These are phyloP conservation scores for Thraustochytrium striatum DNA, from an alignment of 352 stramenopile genomes.

Conservation along the genomic window DNA sequence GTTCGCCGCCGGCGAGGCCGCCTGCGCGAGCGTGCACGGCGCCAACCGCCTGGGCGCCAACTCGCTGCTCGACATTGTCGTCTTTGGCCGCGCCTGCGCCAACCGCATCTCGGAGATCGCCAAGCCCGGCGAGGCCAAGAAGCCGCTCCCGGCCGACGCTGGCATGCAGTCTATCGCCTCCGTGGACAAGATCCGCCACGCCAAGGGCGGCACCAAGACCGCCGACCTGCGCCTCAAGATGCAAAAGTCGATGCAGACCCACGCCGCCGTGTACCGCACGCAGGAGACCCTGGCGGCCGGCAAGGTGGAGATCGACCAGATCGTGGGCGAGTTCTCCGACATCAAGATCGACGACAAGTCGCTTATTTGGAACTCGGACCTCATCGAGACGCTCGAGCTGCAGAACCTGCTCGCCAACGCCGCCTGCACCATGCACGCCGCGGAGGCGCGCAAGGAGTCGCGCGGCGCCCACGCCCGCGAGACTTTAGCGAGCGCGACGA, in stretches of 20 bases:
- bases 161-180: slow-evolving; percentile 76
- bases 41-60: slow-evolving; percentile 89
- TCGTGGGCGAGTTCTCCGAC: slow-evolving; percentile 76
- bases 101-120: slow-evolving; percentile 85
- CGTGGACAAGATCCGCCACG: slow-evolving; percentile 81
- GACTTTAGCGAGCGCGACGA: slow-evolving; percentile 88
- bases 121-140: slow-evolving; percentile 78
- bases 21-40: slow-evolving; percentile 89
- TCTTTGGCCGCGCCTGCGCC: slow-evolving; percentile 89
- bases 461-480: slow-evolving; percentile 92
- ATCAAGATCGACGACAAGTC: slow-evolving; percentile 87
- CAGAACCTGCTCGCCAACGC: slow-evolving; percentile 86
- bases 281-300: slow-evolving; percentile 71
- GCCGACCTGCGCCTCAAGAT: slow-evolving; percentile 74
- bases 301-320: slow-evolving; percentile 55
- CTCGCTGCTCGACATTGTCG: slow-evolving; percentile 92
- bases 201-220: slow-evolving; percentile 69
- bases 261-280: slow-evolving; percentile 81
- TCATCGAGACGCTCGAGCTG: slow-evolving; percentile 92
- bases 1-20: slow-evolving; percentile 89
- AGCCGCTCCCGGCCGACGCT: slow-evolving; percentile 70
- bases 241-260: slow-evolving; percentile 79
- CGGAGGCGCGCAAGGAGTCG: slow-evolving; percentile 87
- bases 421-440: slow-evolving; percentile 86
- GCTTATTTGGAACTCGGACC: slow-evolving; percentile 94